A percentile compares a stretch with the other conserved stretches of the same genome.
phyloP scores from a whole-genome alignment of 164 flowering plant species.

The Tinospora cordifolia region DNA sequence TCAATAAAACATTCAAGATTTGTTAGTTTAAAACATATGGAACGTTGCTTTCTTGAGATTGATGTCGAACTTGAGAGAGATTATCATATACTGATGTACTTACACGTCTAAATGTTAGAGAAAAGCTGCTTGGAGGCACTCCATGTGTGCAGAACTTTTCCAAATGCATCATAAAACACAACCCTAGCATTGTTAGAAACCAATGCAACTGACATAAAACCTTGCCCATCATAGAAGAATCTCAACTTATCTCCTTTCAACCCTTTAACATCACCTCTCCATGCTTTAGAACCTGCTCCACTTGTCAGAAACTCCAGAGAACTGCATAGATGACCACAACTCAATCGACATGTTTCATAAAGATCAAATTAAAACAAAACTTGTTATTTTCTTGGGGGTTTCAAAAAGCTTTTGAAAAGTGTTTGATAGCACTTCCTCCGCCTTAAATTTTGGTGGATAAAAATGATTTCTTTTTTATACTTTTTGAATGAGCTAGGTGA shows the following conservation, averaged over 20 bases:
- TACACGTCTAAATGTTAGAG: slow-evolving; percentile 4
- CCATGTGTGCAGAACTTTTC: slow-evolving; percentile 38
- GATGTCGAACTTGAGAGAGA: not conserved
- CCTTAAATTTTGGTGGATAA: too few relatives aligned
- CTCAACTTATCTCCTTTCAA: slow-evolving; percentile 25
- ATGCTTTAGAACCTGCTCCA: slow-evolving; percentile 75
- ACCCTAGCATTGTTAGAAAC: slow-evolving; percentile 21
- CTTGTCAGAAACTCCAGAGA: slow-evolving; percentile 54
- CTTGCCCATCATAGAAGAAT: slow-evolving; percentile 61
- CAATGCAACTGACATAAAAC: slow-evolving; percentile 30
- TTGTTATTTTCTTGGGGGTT: too few relatives aligned
- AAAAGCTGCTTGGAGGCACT: slow-evolving; percentile 24
- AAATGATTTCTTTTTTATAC: too few relatives aligned
- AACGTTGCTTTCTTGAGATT: too few relatives aligned
- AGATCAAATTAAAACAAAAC: too few relatives aligned
- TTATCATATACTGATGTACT: not conserved
- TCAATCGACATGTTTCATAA: not conserved
- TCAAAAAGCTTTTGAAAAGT: too few relatives aligned
- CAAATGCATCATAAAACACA: slow-evolving; percentile 43
- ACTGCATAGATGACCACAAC: slow-evolving; percentile 25
- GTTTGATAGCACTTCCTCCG: too few relatives aligned
- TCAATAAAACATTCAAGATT: too few relatives aligned
- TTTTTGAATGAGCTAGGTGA: too few relatives aligned
- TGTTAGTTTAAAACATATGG: too few relatives aligned
- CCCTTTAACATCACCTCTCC: slow-evolving; percentile 45